A percentile compares a stretch with the other conserved stretches of the same genome.
Conservation (phyloP, 805 yeast species). For the Candida tallmaniae region DNA sequence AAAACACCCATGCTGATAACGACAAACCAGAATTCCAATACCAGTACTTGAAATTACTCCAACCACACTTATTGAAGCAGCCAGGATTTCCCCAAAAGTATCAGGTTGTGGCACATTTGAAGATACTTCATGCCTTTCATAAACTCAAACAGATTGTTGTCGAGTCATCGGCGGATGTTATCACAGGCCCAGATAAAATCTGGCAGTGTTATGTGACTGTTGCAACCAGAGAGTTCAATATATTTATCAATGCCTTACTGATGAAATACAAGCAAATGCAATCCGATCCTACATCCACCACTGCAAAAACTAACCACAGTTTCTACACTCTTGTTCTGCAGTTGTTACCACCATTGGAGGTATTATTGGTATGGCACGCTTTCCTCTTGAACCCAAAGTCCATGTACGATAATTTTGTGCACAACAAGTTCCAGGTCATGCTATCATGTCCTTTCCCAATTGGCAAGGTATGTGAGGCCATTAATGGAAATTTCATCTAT, state of each 20-base stretch:
- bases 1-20: no score
- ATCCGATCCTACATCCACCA: neutral
- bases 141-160: neutral
- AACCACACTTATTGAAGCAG: no score
- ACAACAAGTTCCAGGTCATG: conserved; percentile 9
- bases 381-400: conserved; percentile 17
- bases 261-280: neutral
- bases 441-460: conserved; percentile 17
- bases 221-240: conserved; percentile 19
- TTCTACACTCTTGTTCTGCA: neutral
- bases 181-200: neutral
- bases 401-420: conserved; percentile 12
- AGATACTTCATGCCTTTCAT: neutral
- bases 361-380: conserved; percentile 21
- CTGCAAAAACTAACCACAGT: neutral
- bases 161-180: neutral
- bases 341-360: conserved; percentile 18
- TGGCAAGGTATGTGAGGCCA: conserved; percentile 5
- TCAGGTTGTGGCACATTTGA: neutral
- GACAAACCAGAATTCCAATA: no score
- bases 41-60: no score
- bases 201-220: conserved; percentile 22
- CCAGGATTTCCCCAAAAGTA: neutral
- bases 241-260: conserved; percentile 15
- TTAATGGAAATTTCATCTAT: conserved; percentile 7